Evolutionary conservation across 306 rosid species (phyloP).

Genomic region (Cicer pinnatifidum): DNA sequence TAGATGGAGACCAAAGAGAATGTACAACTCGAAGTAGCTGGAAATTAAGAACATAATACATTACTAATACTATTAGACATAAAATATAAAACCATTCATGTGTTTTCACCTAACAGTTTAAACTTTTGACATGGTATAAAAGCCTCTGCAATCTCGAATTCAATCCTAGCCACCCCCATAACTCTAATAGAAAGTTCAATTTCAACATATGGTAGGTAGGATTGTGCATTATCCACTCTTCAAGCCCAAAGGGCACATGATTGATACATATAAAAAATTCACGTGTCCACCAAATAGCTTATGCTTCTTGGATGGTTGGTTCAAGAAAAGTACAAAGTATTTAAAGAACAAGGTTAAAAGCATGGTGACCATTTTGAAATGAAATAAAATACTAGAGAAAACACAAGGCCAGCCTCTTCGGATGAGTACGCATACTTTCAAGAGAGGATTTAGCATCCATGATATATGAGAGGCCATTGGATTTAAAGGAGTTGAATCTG

Average conservation of each 20-base stretch:
- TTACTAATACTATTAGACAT: slow-evolving; percentile 25
- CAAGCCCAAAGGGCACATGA: background rate
- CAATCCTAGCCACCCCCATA: background rate
- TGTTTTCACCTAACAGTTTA: slow-evolving; percentile 20
- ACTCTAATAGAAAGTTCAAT: background rate
- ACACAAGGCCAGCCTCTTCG: slow-evolving; percentile 37
- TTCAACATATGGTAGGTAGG: slow-evolving; percentile 9
- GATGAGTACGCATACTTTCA: slow-evolving; percentile 66
- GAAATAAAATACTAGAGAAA: slow-evolving; percentile 43
- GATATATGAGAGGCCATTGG: slow-evolving; percentile 90
- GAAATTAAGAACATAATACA: slow-evolving; percentile 44
- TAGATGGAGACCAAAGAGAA: slow-evolving; percentile 88
- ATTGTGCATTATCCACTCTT: background rate
- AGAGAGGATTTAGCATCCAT: slow-evolving; percentile 97
- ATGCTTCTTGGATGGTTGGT: background rate
- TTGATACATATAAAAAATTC: background rate
- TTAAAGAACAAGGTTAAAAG: slow-evolving; percentile 35
- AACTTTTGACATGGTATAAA: background rate
- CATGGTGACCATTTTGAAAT: slow-evolving; percentile 26
- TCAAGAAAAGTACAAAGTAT: slow-evolving; percentile 1
- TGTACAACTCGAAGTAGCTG: slow-evolving; percentile 88
- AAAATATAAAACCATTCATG: slow-evolving; percentile 10
- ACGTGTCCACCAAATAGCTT: background rate
- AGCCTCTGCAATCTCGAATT: slow-evolving; percentile 8
- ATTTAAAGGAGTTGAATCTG: slow-evolving; percentile 61